Evolutionary conservation across 2,329 filamentous ascomycete genomes (phyloP), one percentile per base, ranked within the genome.

Genomic region (Stachybotrys echinatus): DNA sequence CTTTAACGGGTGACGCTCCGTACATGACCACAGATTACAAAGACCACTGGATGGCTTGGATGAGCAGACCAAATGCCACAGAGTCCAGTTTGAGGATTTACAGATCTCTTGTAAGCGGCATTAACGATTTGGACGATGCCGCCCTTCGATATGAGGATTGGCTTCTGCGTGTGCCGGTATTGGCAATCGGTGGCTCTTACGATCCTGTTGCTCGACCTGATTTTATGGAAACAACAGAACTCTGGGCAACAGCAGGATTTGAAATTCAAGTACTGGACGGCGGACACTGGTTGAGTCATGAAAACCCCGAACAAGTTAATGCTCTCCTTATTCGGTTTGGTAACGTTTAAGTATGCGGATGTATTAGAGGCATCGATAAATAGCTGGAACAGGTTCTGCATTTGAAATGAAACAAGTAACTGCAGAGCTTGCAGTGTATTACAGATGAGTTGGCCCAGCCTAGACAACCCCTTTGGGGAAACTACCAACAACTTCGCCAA

Each of bases 51-150:
- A 19, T 17, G 44, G 44, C 23, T 20, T 46, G 44, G 44, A 46
- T 46, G 44, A 46, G 44, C 23, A 22, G 14, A 34, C 44, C 44
- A 8, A 46, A 46, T 46, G 44, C 44, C 6, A 46, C 23, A n/a
- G 44, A 46, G 18, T 23, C 44, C 8, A 19, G 14, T 10, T n/a
- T 46, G 27, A n/a, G 37, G 10, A 34, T 23, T 21, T 37, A 46
- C 23, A 46, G 44, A 23, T n/a, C 14, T 3, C 23, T 34, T 17
- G 20, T 31, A 6, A 18, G 8, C 6, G 44, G 44, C 12, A 7
- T 46, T 20, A 21, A 46, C 19, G 23, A 5, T 31, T 22, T 8
- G 18, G 44, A 46, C 19, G 44, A 34, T 23, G 44, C 22, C 14
- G 3, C 10, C 4, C 44, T 46, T 18, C 31, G 7, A 6, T 10